Conservation (phyloP, 2,329 filamentous ascomycete species). For the Colletotrichum theobromicola region DNA sequence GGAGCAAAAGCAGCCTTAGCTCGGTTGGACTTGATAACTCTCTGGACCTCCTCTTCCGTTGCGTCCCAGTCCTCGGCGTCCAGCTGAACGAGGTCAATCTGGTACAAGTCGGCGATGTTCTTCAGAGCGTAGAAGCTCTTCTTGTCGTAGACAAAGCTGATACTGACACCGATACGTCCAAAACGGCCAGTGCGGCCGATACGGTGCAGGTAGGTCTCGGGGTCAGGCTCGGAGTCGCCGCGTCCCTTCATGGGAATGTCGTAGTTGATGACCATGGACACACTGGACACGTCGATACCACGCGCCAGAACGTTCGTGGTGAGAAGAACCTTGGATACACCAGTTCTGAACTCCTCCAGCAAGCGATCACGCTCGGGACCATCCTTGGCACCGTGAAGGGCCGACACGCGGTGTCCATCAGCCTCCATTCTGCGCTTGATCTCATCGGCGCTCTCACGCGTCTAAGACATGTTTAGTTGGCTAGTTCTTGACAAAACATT, state of each 20-base stretch:
- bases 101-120: constrained; percentile 80
- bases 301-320: constrained; percentile 96
- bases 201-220: constrained; percentile 95
- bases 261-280: constrained; percentile 99
- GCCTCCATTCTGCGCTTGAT: constrained; percentile 86
- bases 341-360: constrained; percentile 84
- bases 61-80: constrained; percentile 90
- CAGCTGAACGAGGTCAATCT: constrained; percentile 80
- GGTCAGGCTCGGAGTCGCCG: constrained; percentile 83
- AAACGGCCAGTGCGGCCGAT: constrained; percentile 98
- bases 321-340: constrained; percentile 93
- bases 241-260: constrained; percentile 78
- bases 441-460: constrained; percentile 81
- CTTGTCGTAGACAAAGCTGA: constrained; percentile 91
- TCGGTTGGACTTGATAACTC: constrained; percentile 75
- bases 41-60: constrained; percentile 83
- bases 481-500: no score
- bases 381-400: constrained; percentile 87
- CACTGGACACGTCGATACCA: constrained; percentile 89
- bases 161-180: constrained; percentile 92
- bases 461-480: constrained; percentile 53
- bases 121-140: constrained; percentile 80
- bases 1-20: constrained; percentile 61
- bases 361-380: constrained; percentile 82
- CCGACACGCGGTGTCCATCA: constrained; percentile 91